Base-by-base conservation (phyloP, 176 grass and related monocot genomes). In the Triticum urartu region DNA sequence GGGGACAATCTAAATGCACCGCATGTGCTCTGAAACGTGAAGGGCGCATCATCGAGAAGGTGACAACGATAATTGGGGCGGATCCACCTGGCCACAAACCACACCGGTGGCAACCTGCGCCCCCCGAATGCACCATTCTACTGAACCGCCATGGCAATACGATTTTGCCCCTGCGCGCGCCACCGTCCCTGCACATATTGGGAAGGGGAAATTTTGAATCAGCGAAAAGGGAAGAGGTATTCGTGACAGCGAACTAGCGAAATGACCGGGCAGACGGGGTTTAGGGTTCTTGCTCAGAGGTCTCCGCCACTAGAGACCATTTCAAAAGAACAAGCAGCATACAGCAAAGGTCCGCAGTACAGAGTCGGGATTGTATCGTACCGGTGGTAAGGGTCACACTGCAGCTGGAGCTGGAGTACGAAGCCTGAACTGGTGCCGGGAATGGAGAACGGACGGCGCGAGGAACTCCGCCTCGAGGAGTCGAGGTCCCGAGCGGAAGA, bases 1-100 rank as follows among this genome's bases (percentile, higher is more conserved):
- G 60, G 1, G 81, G 81, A 25, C 58, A 83, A 83, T 93, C 89
- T 43, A 90, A 36, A 71, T 68, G 72, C 56, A 81, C 73, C 1
- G 75, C 62, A 2, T 60, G 47, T 3, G 74, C 68, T 83, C 79
- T 82, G 28, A 83, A 63, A 25, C 47, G 61, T 34, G 64, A 52
- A 61, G 35, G 84, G 21, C 11, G 21, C 48, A 47, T 47, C 38
- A 26, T 36, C 24, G 60, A 32, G 0, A n/a, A 7, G 14, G 73
- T 80, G 45, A 69, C 0, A 3, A 15, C 0, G 18, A 42, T 79
- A 18, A 80, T 15, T 9, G 89, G 75, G 30, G 61, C 81, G 43
- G 85, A 81, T 5, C 20, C 33, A 63, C 45, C 45, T 75, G 83
- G 40, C 81, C 85, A 84, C 7, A 68, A 45, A 61, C 85, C 85